Evolutionary conservation across 202 grass and related monocot genomes (phyloP), one percentile per base, ranked within the genome.

Genomic region (Digitaria exilis): DNA sequence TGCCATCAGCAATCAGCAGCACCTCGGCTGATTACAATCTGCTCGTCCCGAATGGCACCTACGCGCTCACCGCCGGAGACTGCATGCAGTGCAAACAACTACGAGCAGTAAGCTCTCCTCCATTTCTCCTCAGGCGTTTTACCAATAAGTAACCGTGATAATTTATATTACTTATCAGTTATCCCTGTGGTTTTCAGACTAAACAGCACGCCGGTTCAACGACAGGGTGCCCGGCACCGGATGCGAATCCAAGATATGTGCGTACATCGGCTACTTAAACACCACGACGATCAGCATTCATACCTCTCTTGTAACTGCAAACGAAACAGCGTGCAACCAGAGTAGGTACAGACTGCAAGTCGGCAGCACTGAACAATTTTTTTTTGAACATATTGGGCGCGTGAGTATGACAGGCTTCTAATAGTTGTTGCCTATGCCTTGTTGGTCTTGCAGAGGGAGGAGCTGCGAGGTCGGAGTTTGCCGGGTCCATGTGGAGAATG

Each of bases 201-300:
- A 78, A 28, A 82, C 49, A 93, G 90, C 84, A 41, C 17, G 2
- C 11, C 72, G 0, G 64, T 51, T 9, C 51, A 81, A 69, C 13
- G 32, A 63, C 35, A 0, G 22, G 54, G 4, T 96, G 94, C 79
- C 76, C 80, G 0, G 74, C 49, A 46, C 56, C 3, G 83, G 80
- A 14, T 96, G 93, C 31, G 83, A 22, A 13, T 49, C 81, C 18
- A 62, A 4, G 16, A 86, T 35, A 22, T 96, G 90, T 25, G 84
- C 77, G 15, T 96, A 96, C 30, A 67, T 21, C 34, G 88, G 91
- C 30, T 96, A 91, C 54, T 85, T 86, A 56, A 78, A 87, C 39
- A 69, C 43, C 12, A 32, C 88, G 24, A 42, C 84, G 9, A 39
- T 85, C 62, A 54, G 58, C 39, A 87, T 91, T 81, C 26, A 75